Base-by-base conservation (phyloP, 1,284 basidiomycete genomes). In the Ceratobasidium sp. region DNA sequence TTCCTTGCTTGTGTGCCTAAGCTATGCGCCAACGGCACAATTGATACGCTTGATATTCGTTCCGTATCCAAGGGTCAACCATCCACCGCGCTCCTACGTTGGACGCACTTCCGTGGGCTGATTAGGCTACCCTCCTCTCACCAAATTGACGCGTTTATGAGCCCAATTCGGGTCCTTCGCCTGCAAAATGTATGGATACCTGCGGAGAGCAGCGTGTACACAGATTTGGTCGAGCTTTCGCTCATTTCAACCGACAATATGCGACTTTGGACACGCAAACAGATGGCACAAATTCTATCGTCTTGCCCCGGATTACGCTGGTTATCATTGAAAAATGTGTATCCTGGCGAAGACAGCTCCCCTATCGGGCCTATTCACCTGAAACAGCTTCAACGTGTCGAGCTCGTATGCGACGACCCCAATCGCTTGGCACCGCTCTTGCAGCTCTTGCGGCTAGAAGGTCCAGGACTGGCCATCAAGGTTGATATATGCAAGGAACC, bases 161-260 rank as follows among this genome's bases (percentile, higher is more conserved):
- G 23, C 8, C 38, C 60, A 23, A 35, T 64, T 33, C 23, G 41
- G 6, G 5, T 44, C 12, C 41, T 64, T 20, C 60, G 35, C 3
- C 60, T 64, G 38, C 60, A 23, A 23, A 44, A 64, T 14, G 16
- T n/a, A 64, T 64, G 2, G n/a, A 41, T 64, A 41, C 60, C 60
- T 7, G 10, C n/a, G 6, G n/a, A 46, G 3, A 41, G 30, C 23
- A 64, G 60, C 23, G 60, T 44, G n/a, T 64, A 64, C 38, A 33
- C 8, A 23, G 60, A 20, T 4, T 23, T 64, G 23, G 60, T 46
- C 60, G 60, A 64, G 41, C 41, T 64, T 10, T 41, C 38, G 8
- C 20, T 64, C 18, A 20, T n/a, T 3, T 64, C 38, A 3, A 41
- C 38, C 16, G 60, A 38, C 8, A 2, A 3, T 20, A 44, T 44